Base-by-base conservation (phyloP, 371 early-diverging fungal species). In the Lichtheimia ornata region DNA sequence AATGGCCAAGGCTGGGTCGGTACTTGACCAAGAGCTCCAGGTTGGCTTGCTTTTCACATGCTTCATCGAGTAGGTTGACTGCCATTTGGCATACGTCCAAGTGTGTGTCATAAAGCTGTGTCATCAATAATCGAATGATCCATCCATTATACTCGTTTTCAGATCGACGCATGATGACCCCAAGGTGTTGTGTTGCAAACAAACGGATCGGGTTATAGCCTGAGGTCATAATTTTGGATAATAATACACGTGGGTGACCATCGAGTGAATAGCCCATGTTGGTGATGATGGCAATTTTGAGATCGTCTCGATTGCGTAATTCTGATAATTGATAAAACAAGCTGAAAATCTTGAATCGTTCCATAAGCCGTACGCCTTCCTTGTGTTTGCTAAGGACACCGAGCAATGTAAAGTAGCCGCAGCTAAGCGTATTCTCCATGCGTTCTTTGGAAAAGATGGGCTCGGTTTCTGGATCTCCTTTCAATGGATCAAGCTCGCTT, bases 141-240 rank as follows among this genome's bases (percentile, higher is more conserved):
- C 95, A 95, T 50, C 86, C 88, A 52, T 79, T 83, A 51, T 86
- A 91, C 20, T 87, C 88, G 25, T 78, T 72, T 50, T 77, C 79
- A 4, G 82, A 79, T 22, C 69, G 83, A 25, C 85, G 79, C 59
- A 91, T 73, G 11, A 93, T 81, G 1, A 73, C 70, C 11, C 91
- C 85, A 4, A 93, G 70, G 63, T 89, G 84, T 57, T 84, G 75
- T 0, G 95, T 95, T 0, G 94, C 88, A 66, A 87, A 90, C 12
- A 92, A 69, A 5, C 95, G 89, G 35, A 92, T 85, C 12, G 88
- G 87, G 66, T 88, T 88, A 61, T 91, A 88, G 0, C 90, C 90
- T 0, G 92, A 91, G 0, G 93, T 91, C 87, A 94, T 87, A 27
- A 93, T 81, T 62, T 95, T 95, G 12, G 90, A 88, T 5, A 95